A percentile compares a stretch with the other conserved stretches of the same genome.
Evolutionary conservation across 495 filamentous ascomycete genomes (phyloP).

Genomic region (Clavariopsis aquatica): DNA sequence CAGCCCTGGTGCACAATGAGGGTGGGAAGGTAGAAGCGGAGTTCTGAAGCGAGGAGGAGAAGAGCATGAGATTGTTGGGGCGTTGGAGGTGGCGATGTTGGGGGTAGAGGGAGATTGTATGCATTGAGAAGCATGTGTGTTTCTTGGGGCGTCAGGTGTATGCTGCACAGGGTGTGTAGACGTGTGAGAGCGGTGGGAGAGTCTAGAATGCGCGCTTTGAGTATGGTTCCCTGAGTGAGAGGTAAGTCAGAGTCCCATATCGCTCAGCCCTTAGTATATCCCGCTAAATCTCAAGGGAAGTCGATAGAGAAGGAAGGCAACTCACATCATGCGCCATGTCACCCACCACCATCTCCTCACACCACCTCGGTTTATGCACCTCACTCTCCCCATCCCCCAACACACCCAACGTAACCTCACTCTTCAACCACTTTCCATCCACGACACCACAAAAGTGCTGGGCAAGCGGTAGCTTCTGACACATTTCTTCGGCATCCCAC

Average conservation of each 20-base stretch:
- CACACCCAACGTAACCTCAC: constrained; percentile 5
- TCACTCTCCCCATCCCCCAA: constrained; percentile 3
- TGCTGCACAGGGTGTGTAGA: constrained; percentile 13
- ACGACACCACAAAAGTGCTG: constrained; percentile 27
- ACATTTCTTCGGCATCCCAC: constrained; percentile 17
- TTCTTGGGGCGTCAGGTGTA: constrained; percentile 14
- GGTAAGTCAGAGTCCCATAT: too few relatives aligned
- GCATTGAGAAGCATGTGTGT: constrained; percentile 9
- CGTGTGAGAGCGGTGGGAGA: constrained; percentile 5
- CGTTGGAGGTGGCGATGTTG: background rate
- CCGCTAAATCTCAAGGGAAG: too few relatives aligned
- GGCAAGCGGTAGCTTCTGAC: constrained; percentile 24
- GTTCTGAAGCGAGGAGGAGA: constrained; percentile 17
- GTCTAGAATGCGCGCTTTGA: constrained; percentile 33
- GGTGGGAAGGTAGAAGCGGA: constrained; percentile 24
- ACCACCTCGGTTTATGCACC: constrained; percentile 20
- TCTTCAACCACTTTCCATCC: constrained; percentile 24
- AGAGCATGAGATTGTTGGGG: constrained; percentile 1
- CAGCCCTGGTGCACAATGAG: constrained; percentile 7
- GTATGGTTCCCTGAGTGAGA: constrained; percentile 18
- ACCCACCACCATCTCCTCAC: constrained; percentile 27
- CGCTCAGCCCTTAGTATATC: too few relatives aligned
- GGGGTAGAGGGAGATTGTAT: constrained; percentile 18
- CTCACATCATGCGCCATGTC: constrained; percentile 25
- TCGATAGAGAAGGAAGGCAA: background rate